phyloP scores from a whole-genome alignment of 768 basidiomycete species.

The Nevesoporus exiguus region DNA sequence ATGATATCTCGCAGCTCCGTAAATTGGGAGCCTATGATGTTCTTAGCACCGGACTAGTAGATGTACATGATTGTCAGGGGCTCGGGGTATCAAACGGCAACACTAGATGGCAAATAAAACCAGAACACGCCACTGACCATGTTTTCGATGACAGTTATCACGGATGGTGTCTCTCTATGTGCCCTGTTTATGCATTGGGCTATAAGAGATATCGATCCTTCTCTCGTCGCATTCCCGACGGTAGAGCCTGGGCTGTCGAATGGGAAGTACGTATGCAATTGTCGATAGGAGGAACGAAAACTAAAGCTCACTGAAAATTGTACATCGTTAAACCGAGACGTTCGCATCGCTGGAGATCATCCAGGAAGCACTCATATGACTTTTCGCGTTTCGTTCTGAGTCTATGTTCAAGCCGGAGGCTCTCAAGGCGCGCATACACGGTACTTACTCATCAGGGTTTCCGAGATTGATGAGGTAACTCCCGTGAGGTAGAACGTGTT shows the following conservation, averaged over 20 bases:
- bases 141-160: slow-evolving; percentile 74
- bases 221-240: slow-evolving; percentile 60
- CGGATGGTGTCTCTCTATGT: slow-evolving; percentile 54
- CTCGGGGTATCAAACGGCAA: not conserved
- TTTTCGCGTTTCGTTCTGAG: slow-evolving; percentile 62
- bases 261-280: not conserved
- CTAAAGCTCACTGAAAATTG: slow-evolving; percentile 74
- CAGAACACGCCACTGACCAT: slow-evolving; percentile 50
- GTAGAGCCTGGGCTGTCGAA: slow-evolving; percentile 73
- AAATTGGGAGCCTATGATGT: slow-evolving; percentile 73
- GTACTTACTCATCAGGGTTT: slow-evolving; percentile 66
- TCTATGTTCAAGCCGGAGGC: not conserved
- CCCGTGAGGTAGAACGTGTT: slow-evolving; percentile 76
- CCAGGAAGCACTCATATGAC: slow-evolving; percentile 76
- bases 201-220: slow-evolving; percentile 59
- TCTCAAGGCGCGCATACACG: not conserved
- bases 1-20: slow-evolving; percentile 69
- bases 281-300: not conserved
- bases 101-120: not conserved
- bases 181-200: slow-evolving; percentile 74
- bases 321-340: slow-evolving; percentile 68
- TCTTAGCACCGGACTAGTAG: slow-evolving; percentile 70
- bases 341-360: slow-evolving; percentile 78
- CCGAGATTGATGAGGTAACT: slow-evolving; percentile 85
- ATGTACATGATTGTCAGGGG: not conserved